These are phyloP conservation scores for Penicillium decumbens DNA, from an alignment of 2,329 filamentous ascomycete species.

Conservation along the genomic window DNA sequence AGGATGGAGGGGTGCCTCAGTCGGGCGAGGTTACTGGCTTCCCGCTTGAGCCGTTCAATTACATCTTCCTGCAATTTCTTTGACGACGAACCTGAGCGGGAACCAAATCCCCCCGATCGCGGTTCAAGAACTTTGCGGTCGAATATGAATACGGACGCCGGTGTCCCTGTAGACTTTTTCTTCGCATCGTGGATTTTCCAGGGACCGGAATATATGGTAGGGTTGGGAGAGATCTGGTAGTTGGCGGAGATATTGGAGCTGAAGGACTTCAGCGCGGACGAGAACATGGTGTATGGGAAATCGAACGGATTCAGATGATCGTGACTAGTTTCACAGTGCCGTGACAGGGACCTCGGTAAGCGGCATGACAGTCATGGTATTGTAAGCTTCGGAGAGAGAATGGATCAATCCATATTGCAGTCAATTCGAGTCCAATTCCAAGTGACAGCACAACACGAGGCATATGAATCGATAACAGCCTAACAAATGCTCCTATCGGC, in stretches of 20 bases:
- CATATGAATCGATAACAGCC: not conserved
- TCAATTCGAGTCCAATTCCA: not conserved
- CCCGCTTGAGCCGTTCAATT: conserved; percentile 82
- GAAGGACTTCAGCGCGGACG: conserved; percentile 88
- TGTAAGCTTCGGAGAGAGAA: not conserved
- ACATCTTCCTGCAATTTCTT: conserved; percentile 86
- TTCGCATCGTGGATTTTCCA: conserved; percentile 99
- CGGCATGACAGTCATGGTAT: not conserved
- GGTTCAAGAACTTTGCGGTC: conserved; percentile 80
- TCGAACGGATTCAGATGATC: conserved; percentile 1
- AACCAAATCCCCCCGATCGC: conserved; percentile 57
- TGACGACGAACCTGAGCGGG: conserved; percentile 60
- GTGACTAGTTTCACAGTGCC: conserved; percentile 12
- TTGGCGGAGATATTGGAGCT: conserved; percentile 88
- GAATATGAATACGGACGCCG: conserved; percentile 89
- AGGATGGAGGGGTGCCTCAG: conserved; percentile 87
- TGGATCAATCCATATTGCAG: not conserved
- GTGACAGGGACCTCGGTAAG: not conserved
- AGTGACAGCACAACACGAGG: not conserved
- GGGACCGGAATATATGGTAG: conserved; percentile 76
- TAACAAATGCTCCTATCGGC: conserved; percentile 9
- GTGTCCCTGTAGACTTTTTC: conserved; percentile 87
- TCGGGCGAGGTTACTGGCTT: conserved; percentile 81
- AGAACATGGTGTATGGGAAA: conserved; percentile 65
- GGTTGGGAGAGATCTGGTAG: conserved; percentile 73